Conservation (phyloP, 768 basidiomycete species). For the Pisolithus sp. region DNA sequence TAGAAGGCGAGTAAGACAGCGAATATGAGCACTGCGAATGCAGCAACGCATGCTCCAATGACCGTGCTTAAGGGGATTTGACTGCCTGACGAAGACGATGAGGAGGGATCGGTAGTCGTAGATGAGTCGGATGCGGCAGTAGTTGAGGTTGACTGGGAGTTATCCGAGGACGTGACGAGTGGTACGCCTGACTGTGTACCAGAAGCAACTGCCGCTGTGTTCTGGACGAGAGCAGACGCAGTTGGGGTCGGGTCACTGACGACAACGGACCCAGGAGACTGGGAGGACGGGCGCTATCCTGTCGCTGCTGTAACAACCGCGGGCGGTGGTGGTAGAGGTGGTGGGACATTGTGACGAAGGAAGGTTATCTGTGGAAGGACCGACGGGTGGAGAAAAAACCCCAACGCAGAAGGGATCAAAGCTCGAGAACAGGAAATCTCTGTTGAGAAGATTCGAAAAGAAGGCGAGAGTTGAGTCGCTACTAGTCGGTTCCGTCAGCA, state of each 20-base stretch:
- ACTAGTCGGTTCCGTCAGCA: slow-evolving; percentile 17
- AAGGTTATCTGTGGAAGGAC: slow-evolving; percentile 3
- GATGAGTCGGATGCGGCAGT: slow-evolving; percentile 6
- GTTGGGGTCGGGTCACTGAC: slow-evolving; percentile 21
- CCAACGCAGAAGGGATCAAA: slow-evolving; percentile 20
- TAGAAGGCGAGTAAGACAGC: slow-evolving; percentile 47
- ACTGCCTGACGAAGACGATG: slow-evolving; percentile 10
- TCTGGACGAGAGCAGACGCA: slow-evolving; percentile 17
- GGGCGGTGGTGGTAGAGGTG: not conserved
- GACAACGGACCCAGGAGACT: slow-evolving; percentile 19
- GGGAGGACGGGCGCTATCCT: slow-evolving; percentile 3
- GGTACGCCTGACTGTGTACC: slow-evolving; percentile 8
- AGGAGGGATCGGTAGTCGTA: slow-evolving; percentile 3
- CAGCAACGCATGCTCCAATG: slow-evolving; percentile 57
- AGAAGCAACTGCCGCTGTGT: slow-evolving; percentile 4
- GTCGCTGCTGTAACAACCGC: slow-evolving; percentile 11
- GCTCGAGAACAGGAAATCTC: not conserved
- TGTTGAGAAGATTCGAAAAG: not conserved
- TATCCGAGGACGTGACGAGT: slow-evolving; percentile 2
- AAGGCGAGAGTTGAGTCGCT: slow-evolving; percentile 1
- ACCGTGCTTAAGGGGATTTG: slow-evolving; percentile 41
- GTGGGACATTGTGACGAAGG: slow-evolving; percentile 12
- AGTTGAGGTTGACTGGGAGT: not conserved
- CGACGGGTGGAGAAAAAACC: slow-evolving; percentile 4
- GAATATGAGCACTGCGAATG: slow-evolving; percentile 44